Base-by-base conservation (phyloP, 2,329 filamentous ascomycete species). In the Hymenoscyphus linearis region DNA sequence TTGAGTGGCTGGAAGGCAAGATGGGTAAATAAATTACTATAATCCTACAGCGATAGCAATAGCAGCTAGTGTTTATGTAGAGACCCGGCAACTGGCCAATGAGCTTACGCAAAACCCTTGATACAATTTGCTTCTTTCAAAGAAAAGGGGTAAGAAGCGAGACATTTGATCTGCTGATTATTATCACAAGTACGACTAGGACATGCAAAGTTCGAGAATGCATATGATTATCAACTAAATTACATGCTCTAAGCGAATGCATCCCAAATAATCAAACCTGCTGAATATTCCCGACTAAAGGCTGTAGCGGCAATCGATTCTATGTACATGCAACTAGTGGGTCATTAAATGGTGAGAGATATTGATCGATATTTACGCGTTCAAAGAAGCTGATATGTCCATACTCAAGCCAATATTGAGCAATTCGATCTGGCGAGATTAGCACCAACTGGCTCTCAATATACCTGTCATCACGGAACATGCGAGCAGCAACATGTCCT, bases 381-480 rank as follows among this genome's bases (percentile, higher is more conserved):
- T 84, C 76, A 60, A 82, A 87, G 68, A 79, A 87, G 67, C 80
- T 86, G 54, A 88, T 82, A 60, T 86, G 82, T 0, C 79, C 78
- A 65, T 84, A 83, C 0, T 74, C 78, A 56, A 89, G 78, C 93
- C 93, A 97, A 71, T 91, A 88, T 71, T 93, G 90, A 2, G 91
- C 93, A 59, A 97, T 73, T 47, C 82, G 80, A 70, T 96, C 80
- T n/a, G 85, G 82, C 2, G 88, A 92, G 44, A 96, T 81, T 37
- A 97, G 80, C 55, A 96, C 85, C 25, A 97, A 80, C 66, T 93
- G 85, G 0, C 87, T 88, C 2, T 86, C 79, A 56, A 93, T 89
- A 68, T 85, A 96, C 62, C 82, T 82, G 68, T 92, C 90, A 69
- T 87, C 78, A 50, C 78, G 72, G 71, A 95, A 97, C 0, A 87